Conservation (phyloP, 805 yeast genomes). For the Tetrapisispora phaffii region DNA sequence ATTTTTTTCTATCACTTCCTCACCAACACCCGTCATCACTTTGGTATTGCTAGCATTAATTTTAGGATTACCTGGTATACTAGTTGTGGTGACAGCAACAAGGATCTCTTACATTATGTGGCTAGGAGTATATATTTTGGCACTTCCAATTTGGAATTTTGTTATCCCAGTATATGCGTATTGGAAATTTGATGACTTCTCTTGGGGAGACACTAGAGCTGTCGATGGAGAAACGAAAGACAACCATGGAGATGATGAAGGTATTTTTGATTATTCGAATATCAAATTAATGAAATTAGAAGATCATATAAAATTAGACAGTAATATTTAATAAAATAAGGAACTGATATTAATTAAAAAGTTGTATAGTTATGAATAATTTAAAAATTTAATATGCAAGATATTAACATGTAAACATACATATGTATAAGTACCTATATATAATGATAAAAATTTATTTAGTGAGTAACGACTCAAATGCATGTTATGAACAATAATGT, state of each 20-base stretch:
- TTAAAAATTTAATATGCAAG: not conserved
- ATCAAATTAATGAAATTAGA: slow-evolving; percentile 90
- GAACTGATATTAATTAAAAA: not conserved
- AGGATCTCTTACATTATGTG: slow-evolving; percentile 62
- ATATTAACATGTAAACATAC: not conserved
- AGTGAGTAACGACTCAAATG: not conserved
- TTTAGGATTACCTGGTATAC: slow-evolving; percentile 75
- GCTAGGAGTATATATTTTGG: slow-evolving; percentile 66
- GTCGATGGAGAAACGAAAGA: slow-evolving; percentile 55
- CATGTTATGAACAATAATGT: not conserved
- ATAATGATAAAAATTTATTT: no score
- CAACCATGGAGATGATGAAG: slow-evolving; percentile 42
- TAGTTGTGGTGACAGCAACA: slow-evolving; percentile 74
- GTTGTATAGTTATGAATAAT: not conserved
- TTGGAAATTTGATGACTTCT: slow-evolving; percentile 93
- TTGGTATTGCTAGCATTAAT: slow-evolving; percentile 65
- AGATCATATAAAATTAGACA: slow-evolving; percentile 40
- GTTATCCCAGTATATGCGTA: slow-evolving; percentile 76
- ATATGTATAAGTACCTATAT: not conserved
- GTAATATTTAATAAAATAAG: not conserved
- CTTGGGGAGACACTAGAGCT: slow-evolving; percentile 91
- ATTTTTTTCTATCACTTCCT: slow-evolving; percentile 54
- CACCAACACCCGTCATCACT: slow-evolving; percentile 71
- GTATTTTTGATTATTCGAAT: slow-evolving; percentile 82
- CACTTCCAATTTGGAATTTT: slow-evolving; percentile 92